Base-by-base conservation (phyloP, 768 basidiomycete species). In the Phallus indusiatus region DNA sequence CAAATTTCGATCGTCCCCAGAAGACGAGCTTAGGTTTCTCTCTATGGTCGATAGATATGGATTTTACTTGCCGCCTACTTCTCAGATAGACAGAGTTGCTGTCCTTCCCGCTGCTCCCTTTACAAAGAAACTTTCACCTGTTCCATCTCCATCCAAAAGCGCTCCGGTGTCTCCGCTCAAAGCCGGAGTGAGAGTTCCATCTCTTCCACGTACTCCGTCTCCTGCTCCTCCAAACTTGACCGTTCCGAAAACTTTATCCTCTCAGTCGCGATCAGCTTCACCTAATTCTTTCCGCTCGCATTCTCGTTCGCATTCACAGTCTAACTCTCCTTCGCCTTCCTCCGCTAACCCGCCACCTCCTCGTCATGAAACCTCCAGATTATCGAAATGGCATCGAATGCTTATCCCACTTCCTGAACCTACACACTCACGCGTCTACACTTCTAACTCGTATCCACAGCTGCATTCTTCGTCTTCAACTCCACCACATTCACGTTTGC, bases 351-450 rank as follows among this genome's bases (percentile, higher is more conserved):
- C 78, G 1, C 68, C 80, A 4, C 69, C 77, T 33, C 71, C 80
- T 46, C 75, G 81, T 20, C 70, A 75, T 56, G 69, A 78, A 35
- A 74, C 85, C 55, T 80, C 85, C 55, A 74, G 95, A n/a, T 89
- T 92, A 63, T 81, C 76, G 21, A 98, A 98, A 72, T 97, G 95
- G 95, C 83, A 81, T n/a, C 80, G 86, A 47, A 98, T 98, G 95
- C 77, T 42, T 12, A n/a, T 42, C 42, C 42, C 42, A 42, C 42
- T 42, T 42, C 42, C 42, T 42, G 42, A 42, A 11, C 42, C 42
- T 4, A 28, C 7, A 70, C 59, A 71, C 71, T 1, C 70, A 71
- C 63, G 70, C 71, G 11, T 70, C 68, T 28, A 68, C 72, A 10
- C 72, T 68, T n/a, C 71, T 72, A 11, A 52, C 12, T 24, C 50